phyloP scores from a whole-genome alignment of 768 basidiomycete genomes.

The Asterophora parasitica region DNA sequence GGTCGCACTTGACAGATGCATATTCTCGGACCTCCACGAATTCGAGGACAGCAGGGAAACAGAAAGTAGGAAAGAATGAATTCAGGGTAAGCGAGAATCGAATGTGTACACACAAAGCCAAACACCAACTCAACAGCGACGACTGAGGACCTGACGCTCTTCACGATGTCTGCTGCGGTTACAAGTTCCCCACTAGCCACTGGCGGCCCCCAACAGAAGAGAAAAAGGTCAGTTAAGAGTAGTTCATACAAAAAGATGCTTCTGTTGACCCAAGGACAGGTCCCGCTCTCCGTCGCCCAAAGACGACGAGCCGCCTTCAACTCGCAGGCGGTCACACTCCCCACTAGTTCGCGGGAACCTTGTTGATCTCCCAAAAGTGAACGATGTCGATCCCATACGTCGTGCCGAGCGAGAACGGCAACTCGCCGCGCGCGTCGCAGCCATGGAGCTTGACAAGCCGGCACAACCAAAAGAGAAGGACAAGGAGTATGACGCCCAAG shows the following conservation, averaged over 20 bases:
- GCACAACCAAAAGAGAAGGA: slow-evolving; percentile 51
- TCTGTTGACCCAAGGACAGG: slow-evolving; percentile 25
- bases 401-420: slow-evolving; percentile 76
- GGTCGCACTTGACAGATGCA: too few relatives aligned
- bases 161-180: slow-evolving; percentile 38
- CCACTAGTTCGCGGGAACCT: slow-evolving; percentile 25
- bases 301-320: slow-evolving; percentile 37
- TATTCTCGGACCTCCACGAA: too few relatives aligned
- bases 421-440: slow-evolving; percentile 65
- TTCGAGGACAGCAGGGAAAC: too few relatives aligned
- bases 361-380: slow-evolving; percentile 36
- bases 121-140: slow-evolving; percentile 10
- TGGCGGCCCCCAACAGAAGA: slow-evolving; percentile 35
- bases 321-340: slow-evolving; percentile 42
- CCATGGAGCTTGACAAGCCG: slow-evolving; percentile 59
- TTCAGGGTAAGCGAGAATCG: not conserved
- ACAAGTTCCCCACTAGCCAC: slow-evolving; percentile 24
- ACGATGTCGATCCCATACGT: slow-evolving; percentile 74
- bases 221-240: slow-evolving; percentile 38
- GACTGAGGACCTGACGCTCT: not conserved
- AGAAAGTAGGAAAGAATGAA: not conserved
- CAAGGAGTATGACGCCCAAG: slow-evolving; percentile 63
- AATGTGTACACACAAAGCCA: slow-evolving; percentile 17
- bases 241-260: too few relatives aligned
- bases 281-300: slow-evolving; percentile 44